Percentiles rank a stretch among this genome's conserved stretches.
These are phyloP conservation scores for Naganishia vaughanmartiniae DNA, from an alignment of 768 basidiomycete species.

Conservation along the genomic window DNA sequence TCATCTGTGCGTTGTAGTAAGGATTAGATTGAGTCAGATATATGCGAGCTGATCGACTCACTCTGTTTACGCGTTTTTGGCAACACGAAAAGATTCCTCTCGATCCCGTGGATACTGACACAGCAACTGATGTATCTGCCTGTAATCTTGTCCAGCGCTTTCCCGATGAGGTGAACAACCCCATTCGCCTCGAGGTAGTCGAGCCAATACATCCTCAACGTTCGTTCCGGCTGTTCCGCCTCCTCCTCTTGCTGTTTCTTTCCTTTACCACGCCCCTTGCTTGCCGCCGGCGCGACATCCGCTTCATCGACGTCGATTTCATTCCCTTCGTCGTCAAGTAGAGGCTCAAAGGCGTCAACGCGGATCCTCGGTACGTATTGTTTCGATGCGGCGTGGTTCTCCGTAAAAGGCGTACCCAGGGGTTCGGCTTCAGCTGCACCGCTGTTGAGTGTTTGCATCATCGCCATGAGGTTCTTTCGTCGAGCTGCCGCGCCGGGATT, in stretches of 20 bases:
- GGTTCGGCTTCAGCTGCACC: constrained; percentile 24
- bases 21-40: not conserved
- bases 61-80: constrained; percentile 68
- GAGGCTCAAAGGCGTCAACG: constrained; percentile 39
- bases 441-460: constrained; percentile 29
- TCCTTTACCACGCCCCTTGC: not conserved
- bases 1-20: constrained; percentile 53
- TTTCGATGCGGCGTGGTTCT: constrained; percentile 25
- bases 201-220: constrained; percentile 89
- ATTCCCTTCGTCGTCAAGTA: constrained; percentile 32
- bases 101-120: constrained; percentile 74
- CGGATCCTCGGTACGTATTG: constrained; percentile 29
- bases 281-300: constrained; percentile 11
- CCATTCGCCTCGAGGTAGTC: constrained; percentile 85
- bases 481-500: constrained; percentile 30
- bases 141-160: constrained; percentile 74
- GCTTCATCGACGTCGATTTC: constrained; percentile 26
- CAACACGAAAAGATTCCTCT: constrained; percentile 86
- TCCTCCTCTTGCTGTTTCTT: constrained; percentile 59
- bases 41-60: constrained; percentile 37
- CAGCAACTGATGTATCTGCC: constrained; percentile 70
- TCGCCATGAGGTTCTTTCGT: constrained; percentile 27
- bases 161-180: constrained; percentile 82
- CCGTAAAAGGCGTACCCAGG: constrained; percentile 23
- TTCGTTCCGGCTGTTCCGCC: constrained; percentile 61